Percentiles rank a stretch among this genome's conserved stretches.
Conservation (phyloP, 164 flowering plant species). For the Piper betle region DNA sequence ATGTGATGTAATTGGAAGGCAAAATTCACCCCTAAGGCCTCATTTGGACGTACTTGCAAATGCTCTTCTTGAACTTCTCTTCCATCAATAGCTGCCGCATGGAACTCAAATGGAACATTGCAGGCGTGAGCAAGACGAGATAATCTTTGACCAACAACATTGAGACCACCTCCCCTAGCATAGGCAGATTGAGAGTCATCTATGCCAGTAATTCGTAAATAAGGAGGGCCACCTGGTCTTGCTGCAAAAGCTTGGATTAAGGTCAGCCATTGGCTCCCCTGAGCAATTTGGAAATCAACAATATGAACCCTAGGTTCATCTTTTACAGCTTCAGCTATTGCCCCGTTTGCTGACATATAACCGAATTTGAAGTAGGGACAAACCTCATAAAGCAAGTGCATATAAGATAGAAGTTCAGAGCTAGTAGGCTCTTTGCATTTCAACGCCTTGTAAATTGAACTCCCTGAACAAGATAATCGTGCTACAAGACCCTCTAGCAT, state of each 20-base stretch:
- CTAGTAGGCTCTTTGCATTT: slow-evolving; percentile 62
- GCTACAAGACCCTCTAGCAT: slow-evolving; percentile 72
- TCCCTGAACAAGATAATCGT: slow-evolving; percentile 46
- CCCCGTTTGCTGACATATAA: slow-evolving; percentile 73
- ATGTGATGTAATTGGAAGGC: slow-evolving; percentile 60
- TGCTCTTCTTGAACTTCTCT: slow-evolving; percentile 31
- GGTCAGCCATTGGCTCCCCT: slow-evolving; percentile 70
- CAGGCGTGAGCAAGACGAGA: slow-evolving; percentile 39
- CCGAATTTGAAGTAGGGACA: slow-evolving; percentile 87
- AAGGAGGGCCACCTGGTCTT: slow-evolving; percentile 70
- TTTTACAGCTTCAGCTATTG: slow-evolving; percentile 70
- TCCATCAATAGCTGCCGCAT: slow-evolving; percentile 29
- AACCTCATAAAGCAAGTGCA: slow-evolving; percentile 59
- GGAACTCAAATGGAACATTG: slow-evolving; percentile 63
- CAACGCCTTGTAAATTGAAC: slow-evolving; percentile 51
- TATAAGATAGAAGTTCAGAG: slow-evolving; percentile 54
- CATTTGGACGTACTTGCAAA: slow-evolving; percentile 37
- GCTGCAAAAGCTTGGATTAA: slow-evolving; percentile 58
- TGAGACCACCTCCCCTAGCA: slow-evolving; percentile 53
- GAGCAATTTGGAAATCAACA: slow-evolving; percentile 69
- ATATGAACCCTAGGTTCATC: slow-evolving; percentile 55
- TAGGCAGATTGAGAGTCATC: slow-evolving; percentile 56
- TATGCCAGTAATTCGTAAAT: slow-evolving; percentile 59
- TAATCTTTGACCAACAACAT: slow-evolving; percentile 53
- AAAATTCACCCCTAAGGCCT: slow-evolving; percentile 67